Evolutionary conservation across 192 early-diverging fungal genomes (phyloP).

Genomic region (Podila epigama): DNA sequence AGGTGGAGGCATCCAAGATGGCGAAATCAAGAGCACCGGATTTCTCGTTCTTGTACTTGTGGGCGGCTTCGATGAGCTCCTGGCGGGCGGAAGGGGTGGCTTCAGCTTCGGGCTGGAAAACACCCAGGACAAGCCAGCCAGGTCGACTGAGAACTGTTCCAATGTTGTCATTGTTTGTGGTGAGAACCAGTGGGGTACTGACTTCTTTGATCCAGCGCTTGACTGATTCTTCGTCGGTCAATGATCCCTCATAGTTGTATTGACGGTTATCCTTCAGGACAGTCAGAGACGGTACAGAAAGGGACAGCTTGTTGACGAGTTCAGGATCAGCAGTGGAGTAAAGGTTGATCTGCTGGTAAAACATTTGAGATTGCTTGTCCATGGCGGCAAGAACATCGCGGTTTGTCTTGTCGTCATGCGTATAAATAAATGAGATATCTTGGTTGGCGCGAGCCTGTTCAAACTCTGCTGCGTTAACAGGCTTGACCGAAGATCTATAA

Average conservation of each 20-base stretch:
- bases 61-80: conserved; percentile 44
- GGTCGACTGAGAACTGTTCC: conserved; percentile 72
- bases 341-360: conserved; percentile 43
- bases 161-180: conserved; percentile 67
- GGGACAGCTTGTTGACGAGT: conserved; percentile 17
- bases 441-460: conserved; percentile 45
- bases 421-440: conserved; percentile 62
- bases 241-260: conserved; percentile 29
- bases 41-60: conserved; percentile 14
- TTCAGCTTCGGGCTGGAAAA: conserved; percentile 60
- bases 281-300: conserved; percentile 54
- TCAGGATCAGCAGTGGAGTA: conserved; percentile 47
- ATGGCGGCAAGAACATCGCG: conserved; percentile 34
- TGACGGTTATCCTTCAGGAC: conserved; percentile 69
- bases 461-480: conserved; percentile 45
- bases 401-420: conserved; percentile 59
- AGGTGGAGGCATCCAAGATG: conserved; percentile 67
- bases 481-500: conserved; percentile 23
- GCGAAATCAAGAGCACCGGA: conserved; percentile 57
- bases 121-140: conserved; percentile 67
- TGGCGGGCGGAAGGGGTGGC: conserved; percentile 7
- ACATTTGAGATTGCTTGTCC: conserved; percentile 19
- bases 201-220: conserved; percentile 69
- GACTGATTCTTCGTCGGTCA: conserved; percentile 50
- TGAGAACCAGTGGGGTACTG: conserved; percentile 69